These are phyloP conservation scores for Candida rishiriensis DNA, from an alignment of 805 yeast genomes.

Conservation along the genomic window DNA sequence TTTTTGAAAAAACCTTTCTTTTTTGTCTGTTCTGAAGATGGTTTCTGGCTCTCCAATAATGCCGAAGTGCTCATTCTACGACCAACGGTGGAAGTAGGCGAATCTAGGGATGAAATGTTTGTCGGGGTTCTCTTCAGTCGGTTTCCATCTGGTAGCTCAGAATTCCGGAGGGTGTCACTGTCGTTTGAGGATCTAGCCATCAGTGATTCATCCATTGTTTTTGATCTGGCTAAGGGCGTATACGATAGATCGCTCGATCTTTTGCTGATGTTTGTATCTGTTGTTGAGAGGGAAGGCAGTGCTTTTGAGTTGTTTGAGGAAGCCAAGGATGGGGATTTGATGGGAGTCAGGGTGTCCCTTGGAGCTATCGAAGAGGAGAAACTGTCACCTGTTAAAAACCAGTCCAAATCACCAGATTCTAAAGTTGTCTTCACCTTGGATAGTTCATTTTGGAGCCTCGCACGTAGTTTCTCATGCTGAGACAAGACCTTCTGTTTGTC, in stretches of 20 bases:
- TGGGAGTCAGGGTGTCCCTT: conserved; percentile 12
- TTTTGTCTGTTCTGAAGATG: conserved; percentile 4
- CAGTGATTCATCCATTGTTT: conserved; percentile 22
- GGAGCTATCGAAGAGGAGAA: conserved; percentile 5
- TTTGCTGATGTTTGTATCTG: conserved; percentile 9
- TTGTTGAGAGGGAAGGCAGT: conserved; percentile 21
- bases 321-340: conserved; percentile 25
- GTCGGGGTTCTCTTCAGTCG: conserved; percentile 26
- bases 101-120: conserved; percentile 16
- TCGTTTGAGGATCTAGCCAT: conserved; percentile 9
- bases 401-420: conserved; percentile 27
- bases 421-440: conserved; percentile 11
- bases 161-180: conserved; percentile 3
- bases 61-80: conserved; percentile 3
- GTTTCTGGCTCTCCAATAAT: neutral
- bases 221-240: conserved; percentile 18
- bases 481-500: neutral
- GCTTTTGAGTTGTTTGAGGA: conserved; percentile 23
- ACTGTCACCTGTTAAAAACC: conserved; percentile 25
- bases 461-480: conserved; percentile 27
- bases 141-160: neutral
- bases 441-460: conserved; percentile 27
- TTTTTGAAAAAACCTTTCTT: conserved; percentile 19
- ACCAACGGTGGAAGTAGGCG: neutral
- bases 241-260: conserved; percentile 5